Percentiles rank a stretch among this genome's conserved stretches.
phyloP scores from a whole-genome alignment of 495 filamentous ascomycete species.

The Trichoderma gamsii region DNA sequence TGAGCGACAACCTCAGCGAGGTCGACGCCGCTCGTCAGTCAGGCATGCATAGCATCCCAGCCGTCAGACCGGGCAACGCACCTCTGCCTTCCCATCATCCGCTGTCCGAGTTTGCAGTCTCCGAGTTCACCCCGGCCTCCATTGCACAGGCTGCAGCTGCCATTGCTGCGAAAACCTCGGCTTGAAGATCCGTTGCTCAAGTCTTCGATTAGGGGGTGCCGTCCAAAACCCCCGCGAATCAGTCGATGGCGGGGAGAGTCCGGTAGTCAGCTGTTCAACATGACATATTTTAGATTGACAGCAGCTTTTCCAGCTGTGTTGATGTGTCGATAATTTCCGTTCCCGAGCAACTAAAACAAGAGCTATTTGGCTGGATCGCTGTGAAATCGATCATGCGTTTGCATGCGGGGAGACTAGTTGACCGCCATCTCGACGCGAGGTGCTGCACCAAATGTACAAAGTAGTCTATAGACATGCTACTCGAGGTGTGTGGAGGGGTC shows the following conservation, averaged over 20 bases:
- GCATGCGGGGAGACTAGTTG: not conserved
- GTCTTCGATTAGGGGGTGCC: not conserved
- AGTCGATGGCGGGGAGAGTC: not conserved
- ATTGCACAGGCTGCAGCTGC: not conserved
- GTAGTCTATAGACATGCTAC: not conserved
- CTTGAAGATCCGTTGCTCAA: not conserved
- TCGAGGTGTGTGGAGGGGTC: not conserved
- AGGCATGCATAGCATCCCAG: conserved; percentile 55
- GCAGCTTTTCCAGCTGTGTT: not conserved
- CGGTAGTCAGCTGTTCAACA: conserved; percentile 13
- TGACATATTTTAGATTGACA: not conserved
- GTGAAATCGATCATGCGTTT: not conserved
- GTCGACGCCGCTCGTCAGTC: conserved; percentile 57
- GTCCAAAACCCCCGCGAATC: not conserved
- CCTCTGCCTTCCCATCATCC: conserved; percentile 30
- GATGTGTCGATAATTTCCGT: conserved; percentile 3
- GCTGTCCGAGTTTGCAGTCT: conserved; percentile 8
- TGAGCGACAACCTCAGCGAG: conserved; percentile 67
- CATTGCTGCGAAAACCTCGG: not conserved
- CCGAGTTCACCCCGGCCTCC: conserved; percentile 14
- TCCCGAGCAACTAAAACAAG: not conserved
- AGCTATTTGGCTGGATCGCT: not conserved
- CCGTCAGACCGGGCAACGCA: conserved; percentile 60
- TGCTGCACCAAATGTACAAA: not conserved
- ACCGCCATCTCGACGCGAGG: conserved; percentile 3